Percentiles rank a stretch among this genome's conserved stretches.
These are phyloP conservation scores for Fibroporia radiculosa DNA, from an alignment of 768 basidiomycete genomes.

Conservation along the genomic window DNA sequence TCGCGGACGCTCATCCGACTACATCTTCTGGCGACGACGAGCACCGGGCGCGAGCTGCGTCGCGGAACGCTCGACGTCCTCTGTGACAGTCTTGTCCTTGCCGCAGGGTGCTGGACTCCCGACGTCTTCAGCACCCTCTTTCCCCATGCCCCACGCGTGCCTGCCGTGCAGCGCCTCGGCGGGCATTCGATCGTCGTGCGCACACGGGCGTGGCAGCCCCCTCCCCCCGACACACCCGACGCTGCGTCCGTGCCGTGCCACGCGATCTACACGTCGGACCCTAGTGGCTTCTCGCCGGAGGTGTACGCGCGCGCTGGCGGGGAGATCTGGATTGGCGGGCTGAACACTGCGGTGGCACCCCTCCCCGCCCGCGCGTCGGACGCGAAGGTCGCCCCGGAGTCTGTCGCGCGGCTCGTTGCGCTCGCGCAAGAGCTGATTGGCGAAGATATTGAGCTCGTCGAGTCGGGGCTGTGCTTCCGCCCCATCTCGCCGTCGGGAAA, in stretches of 20 bases:
- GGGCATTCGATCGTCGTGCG: conserved; percentile 21
- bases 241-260: conserved; percentile 15
- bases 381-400: conserved; percentile 4
- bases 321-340: conserved; percentile 26
- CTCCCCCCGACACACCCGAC: not conserved
- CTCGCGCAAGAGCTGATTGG: conserved; percentile 13
- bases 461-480: conserved; percentile 27
- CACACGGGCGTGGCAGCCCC: not conserved
- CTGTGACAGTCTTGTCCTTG: conserved; percentile 25
- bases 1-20: conserved; percentile 12
- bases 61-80: conserved; percentile 14
- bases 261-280: conserved; percentile 25
- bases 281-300: conserved; percentile 23
- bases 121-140: conserved; percentile 25
- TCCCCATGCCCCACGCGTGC: conserved; percentile 21
- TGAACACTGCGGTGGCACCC: conserved; percentile 18
- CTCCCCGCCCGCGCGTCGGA: conserved; percentile 20
- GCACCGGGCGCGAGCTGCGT: conserved; percentile 4
- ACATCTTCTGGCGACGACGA: conserved; percentile 11
- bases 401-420: conserved; percentile 10
- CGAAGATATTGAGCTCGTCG: conserved; percentile 18
- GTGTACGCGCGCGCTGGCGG: conserved; percentile 24
- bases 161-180: conserved; percentile 22
- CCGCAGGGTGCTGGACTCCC: conserved; percentile 31
- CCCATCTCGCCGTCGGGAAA: conserved; percentile 24